Percentiles rank a stretch among this genome's conserved stretches.
Conservation (phyloP, 106 monocot genomes). For the Alisma plantagoaquatica region DNA sequence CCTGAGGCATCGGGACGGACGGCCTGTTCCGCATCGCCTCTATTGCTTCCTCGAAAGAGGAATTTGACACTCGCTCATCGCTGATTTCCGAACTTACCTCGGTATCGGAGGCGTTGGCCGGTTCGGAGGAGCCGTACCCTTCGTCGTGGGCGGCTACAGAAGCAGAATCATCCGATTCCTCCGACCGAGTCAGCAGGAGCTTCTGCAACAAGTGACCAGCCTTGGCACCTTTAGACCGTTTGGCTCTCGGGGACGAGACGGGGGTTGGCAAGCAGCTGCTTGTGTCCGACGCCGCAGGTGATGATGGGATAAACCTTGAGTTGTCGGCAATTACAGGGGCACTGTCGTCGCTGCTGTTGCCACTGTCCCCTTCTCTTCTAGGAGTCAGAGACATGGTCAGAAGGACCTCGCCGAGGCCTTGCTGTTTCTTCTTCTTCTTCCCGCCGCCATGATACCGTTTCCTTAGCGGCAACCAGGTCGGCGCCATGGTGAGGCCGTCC, state of each 20-base stretch:
- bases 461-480: neutral
- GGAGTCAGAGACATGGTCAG: conserved; percentile 25
- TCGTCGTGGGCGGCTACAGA: no score
- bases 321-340: neutral
- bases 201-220: conserved; percentile 3
- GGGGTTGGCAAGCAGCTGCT: neutral
- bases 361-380: neutral
- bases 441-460: neutral
- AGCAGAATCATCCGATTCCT: neutral
- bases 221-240: conserved; percentile 8
- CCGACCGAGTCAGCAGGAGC: no score
- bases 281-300: neutral
- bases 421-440: no score
- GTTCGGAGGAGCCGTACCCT: neutral
- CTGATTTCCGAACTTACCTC: conserved; percentile 1
- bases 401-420: no score
- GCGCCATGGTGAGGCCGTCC: neutral
- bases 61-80: neutral
- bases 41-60: conserved; percentile 39
- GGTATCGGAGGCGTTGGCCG: neutral
- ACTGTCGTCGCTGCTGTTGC: neutral
- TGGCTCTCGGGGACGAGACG: neutral
- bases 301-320: neutral
- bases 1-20: conserved; percentile 30
- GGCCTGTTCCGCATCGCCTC: conserved; percentile 30